phyloP scores from a whole-genome alignment of 2,329 filamentous ascomycete species.

The Tolypocladium sp. region DNA sequence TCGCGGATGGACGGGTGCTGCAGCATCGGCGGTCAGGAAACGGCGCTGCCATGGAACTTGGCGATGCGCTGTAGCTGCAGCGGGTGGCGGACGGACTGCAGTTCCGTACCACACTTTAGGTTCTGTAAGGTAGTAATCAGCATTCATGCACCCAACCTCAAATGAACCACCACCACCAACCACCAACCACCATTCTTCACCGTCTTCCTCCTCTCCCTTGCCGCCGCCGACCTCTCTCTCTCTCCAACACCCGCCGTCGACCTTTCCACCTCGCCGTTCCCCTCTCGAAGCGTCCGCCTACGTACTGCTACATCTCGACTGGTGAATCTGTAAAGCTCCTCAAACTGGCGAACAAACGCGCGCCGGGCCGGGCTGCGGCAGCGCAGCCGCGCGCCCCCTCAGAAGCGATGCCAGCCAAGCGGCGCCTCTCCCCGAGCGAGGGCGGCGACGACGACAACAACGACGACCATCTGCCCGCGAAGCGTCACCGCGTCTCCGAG shows the following conservation, averaged over 20 bases:
- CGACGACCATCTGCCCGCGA: conserved; percentile 5
- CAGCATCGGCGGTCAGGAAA: neutral
- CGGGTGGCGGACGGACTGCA: neutral
- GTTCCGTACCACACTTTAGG: neutral
- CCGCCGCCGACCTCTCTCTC: neutral
- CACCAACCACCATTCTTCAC: neutral
- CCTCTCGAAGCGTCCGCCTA: neutral
- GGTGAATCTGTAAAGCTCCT: neutral
- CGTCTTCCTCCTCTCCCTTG: neutral
- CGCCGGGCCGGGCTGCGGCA: neutral
- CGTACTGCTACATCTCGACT: neutral
- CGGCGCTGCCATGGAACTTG: neutral
- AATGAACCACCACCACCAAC: neutral
- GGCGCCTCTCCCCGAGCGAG: conserved; percentile 9
- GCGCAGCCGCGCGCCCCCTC: neutral
- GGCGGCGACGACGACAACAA: neutral
- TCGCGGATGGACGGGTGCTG: too few relatives aligned
- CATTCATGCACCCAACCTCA: neutral
- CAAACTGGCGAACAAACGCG: neutral
- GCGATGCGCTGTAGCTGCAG: neutral
- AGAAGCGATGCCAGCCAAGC: conserved; percentile 15
- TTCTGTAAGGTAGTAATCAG: neutral
- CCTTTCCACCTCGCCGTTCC: neutral
- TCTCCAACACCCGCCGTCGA: neutral
- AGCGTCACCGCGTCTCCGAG: conserved; percentile 10